Base-by-base conservation (phyloP, 192 early-diverging fungal genomes). In the Coemansia sp. region DNA sequence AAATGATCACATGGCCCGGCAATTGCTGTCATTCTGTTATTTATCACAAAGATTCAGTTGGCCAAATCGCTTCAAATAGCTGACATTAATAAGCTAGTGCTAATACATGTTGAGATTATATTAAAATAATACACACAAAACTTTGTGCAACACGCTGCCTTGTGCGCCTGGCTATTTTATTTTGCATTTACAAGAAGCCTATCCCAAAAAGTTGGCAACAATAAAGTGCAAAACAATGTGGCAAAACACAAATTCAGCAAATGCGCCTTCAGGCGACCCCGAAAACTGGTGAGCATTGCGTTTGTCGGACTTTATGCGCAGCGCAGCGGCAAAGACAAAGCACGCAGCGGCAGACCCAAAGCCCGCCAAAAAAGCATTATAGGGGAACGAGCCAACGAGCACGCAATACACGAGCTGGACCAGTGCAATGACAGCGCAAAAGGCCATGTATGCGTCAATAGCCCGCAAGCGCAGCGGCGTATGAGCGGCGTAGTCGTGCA, bases 311-410 rank as follows among this genome's bases (percentile, higher is more conserved):
- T 96, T 95, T 48, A 97, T 97, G 55, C 97, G 87, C 64, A 99
- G 84, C 76, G 93, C 94, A 56, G 90, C 94, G 17, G 73, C 70
- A 58, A 97, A 86, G 9, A 96, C 90, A 81, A 99, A 99, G 55
- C 85, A 83, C 20, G 93, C 96, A 21, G 97, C 93, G 8, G 90
- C 89, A 9, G 90, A 88, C 56, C 90, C 90, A 80, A 99, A 99
- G 25, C 94, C 93, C 10, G 95, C 89, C 68, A 99, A 73, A 75
- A 99, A 98, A 26, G 95, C 91, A 81, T 98, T 98, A 84, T 96
- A 98, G 18, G 97, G 97, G 73, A 87, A 97, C n/a, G 89, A 93
- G 50, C 96, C 95, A 12, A 84, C 93, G 20, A 95, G 58, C 1
- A 87, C 56, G 58, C 91, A 87, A 67, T 99, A 97, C 12, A 88